Percentiles rank a stretch among this genome's conserved stretches.
These are phyloP conservation scores for Ophidiomyces ophidiicola DNA, from an alignment of 2,329 filamentous ascomycete species.

Conservation along the genomic window DNA sequence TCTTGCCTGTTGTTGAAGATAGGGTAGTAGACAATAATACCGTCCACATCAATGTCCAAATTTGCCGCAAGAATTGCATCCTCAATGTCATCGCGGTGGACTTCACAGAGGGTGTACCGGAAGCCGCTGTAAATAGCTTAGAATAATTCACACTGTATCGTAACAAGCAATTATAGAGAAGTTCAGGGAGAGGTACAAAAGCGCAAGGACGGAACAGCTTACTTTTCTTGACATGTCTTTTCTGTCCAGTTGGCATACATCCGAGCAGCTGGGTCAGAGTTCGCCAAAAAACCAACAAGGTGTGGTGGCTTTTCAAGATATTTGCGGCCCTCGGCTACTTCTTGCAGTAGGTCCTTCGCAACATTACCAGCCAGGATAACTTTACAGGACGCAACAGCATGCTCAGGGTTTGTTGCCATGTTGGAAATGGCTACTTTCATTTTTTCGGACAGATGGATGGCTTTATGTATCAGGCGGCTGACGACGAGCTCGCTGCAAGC, in stretches of 20 bases:
- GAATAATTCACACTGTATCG: no score
- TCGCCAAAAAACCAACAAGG: constrained; percentile 83
- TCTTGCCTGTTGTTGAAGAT: constrained; percentile 88
- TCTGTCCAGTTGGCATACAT: constrained; percentile 97
- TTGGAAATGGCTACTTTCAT: not conserved
- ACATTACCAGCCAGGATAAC: constrained; percentile 81
- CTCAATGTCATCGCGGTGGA: constrained; percentile 80
- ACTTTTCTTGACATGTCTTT: constrained; percentile 95
- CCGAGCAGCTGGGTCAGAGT: constrained; percentile 75
- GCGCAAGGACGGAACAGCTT: constrained; percentile 32
- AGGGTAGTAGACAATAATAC: constrained; percentile 95
- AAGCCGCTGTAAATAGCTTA: constrained; percentile 55
- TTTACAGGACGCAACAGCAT: constrained; percentile 55
- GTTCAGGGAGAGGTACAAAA: constrained; percentile 17
- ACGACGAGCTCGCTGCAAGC: no score
- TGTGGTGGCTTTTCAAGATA: constrained; percentile 62
- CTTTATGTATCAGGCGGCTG: no score
- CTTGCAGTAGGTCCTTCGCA: constrained; percentile 64
- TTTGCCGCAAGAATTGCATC: constrained; percentile 80
- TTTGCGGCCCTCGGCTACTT: constrained; percentile 64
- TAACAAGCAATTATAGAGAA: constrained; percentile 5
- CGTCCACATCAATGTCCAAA: constrained; percentile 61
- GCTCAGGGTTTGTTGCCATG: constrained; percentile 25
- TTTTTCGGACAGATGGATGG: not conserved
- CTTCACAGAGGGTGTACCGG: constrained; percentile 69